Evolutionary conservation across 768 basidiomycete genomes (phyloP).

Genomic region (Boletus edulis): DNA sequence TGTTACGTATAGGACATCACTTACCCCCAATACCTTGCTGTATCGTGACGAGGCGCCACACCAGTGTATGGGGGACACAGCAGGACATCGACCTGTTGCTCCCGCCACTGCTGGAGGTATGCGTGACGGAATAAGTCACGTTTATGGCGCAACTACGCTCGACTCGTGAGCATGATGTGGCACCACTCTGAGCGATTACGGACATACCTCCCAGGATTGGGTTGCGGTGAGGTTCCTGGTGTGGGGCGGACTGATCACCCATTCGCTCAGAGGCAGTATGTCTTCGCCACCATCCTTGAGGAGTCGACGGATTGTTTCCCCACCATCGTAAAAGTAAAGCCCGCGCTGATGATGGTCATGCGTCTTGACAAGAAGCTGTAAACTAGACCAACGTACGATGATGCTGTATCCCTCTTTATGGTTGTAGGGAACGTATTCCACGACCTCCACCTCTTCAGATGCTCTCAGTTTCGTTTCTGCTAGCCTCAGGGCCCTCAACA

Average conservation of each 20-base stretch:
- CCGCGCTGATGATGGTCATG: conserved; percentile 22
- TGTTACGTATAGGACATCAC: neutral
- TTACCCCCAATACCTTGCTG: conserved; percentile 34
- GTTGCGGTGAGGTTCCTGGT: conserved; percentile 23
- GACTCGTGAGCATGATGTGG: conserved; percentile 1
- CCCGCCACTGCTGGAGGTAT: conserved; percentile 38
- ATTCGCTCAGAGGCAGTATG: conserved; percentile 35
- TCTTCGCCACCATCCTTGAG: conserved; percentile 33
- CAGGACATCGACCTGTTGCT: conserved; percentile 39
- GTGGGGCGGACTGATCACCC: conserved; percentile 31
- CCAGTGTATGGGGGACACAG: conserved; percentile 36
- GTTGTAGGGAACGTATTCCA: conserved; percentile 35
- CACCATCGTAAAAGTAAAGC: conserved; percentile 41
- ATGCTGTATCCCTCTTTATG: conserved; percentile 35
- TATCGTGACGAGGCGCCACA: conserved; percentile 38
- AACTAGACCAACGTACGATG: conserved; percentile 20
- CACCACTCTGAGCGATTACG: neutral
- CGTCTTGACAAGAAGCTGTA: too few relatives aligned
- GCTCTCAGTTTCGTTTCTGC: conserved; percentile 35
- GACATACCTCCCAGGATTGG: conserved; percentile 31
- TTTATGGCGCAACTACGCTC: conserved; percentile 24
- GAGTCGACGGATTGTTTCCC: conserved; percentile 21
- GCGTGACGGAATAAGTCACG: conserved; percentile 35
- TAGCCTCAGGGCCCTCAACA: conserved; percentile 38
- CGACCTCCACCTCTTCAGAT: conserved; percentile 34